A percentile compares a stretch with the other conserved stretches of the same genome.
Conservation (phyloP, 1,284 basidiomycete genomes). For the Somion occarium region DNA sequence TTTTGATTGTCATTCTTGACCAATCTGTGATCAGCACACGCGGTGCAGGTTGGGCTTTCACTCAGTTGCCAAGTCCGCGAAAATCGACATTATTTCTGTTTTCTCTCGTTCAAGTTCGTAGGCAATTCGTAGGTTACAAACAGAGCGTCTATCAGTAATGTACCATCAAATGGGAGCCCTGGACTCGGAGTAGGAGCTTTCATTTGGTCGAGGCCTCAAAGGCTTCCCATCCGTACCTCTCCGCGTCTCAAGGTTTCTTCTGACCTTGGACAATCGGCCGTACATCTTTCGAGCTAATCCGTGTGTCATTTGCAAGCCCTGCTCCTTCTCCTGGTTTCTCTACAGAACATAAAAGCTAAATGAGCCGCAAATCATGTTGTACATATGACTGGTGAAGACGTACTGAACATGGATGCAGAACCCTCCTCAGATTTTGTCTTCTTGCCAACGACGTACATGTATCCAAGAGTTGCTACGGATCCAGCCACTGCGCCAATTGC, state of each 20-base stretch:
- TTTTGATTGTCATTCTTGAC: no score
- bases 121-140: no score
- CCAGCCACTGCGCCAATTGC: slow-evolving; percentile 21
- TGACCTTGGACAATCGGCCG: slow-evolving; percentile 10
- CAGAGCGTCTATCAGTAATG: no score
- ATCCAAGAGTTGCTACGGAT: slow-evolving; percentile 21
- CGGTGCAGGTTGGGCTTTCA: no score
- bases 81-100: no score
- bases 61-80: no score
- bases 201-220: no score
- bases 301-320: slow-evolving; percentile 13
- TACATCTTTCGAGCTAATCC: slow-evolving; percentile 12
- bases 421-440: slow-evolving; percentile 24
- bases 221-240: no score
- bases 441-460: slow-evolving; percentile 25
- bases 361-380: neutral
- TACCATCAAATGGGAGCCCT: no score
- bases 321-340: slow-evolving; percentile 10
- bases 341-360: neutral
- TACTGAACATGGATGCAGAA: slow-evolving; percentile 25
- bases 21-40: no score
- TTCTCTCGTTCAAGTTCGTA: no score
- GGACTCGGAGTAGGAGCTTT: no score
- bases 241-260: slow-evolving; percentile 6
- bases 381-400: slow-evolving; percentile 3